A percentile compares a stretch with the other conserved stretches of the same genome.
Evolutionary conservation across 1,284 basidiomycete genomes (phyloP).

Genomic region (Spongispora temasekensis): DNA sequence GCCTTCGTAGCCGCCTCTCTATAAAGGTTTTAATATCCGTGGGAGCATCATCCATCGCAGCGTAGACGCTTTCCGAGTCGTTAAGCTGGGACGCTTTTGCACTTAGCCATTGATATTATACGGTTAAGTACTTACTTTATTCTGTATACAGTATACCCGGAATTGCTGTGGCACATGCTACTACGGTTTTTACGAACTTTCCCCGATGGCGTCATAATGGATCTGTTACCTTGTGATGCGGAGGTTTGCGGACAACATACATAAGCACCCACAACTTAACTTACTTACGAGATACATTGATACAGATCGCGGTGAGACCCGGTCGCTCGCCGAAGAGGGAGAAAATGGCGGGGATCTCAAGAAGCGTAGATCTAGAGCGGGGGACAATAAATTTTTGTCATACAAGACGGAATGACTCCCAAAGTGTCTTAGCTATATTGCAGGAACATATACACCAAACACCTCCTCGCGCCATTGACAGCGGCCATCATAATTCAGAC

Average conservation of each 20-base stretch:
- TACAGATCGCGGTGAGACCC: not conserved
- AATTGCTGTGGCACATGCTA: slow-evolving; percentile 10
- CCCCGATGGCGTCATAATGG: slow-evolving; percentile 4
- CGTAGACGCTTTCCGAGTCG: slow-evolving; percentile 16
- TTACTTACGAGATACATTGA: slow-evolving; percentile 9
- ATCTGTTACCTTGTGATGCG: slow-evolving; percentile 7
- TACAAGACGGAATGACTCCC: not conserved
- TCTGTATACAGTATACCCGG: slow-evolving; percentile 22
- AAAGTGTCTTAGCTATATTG: too few species aligned
- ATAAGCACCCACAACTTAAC: not conserved
- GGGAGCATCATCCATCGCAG: slow-evolving; percentile 24
- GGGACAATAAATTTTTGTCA: slow-evolving; percentile 10
- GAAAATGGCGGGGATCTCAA: slow-evolving; percentile 26
- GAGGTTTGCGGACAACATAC: slow-evolving; percentile 2
- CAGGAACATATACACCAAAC: too few species aligned
- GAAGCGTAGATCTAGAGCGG: slow-evolving; percentile 15
- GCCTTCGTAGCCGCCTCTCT: slow-evolving; percentile 25
- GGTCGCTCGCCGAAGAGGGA: slow-evolving; percentile 10
- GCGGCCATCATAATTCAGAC: slow-evolving; percentile 16
- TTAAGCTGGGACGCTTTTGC: slow-evolving; percentile 25
- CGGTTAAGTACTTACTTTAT: slow-evolving; percentile 16
- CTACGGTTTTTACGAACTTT: slow-evolving; percentile 5
- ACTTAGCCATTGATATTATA: slow-evolving; percentile 12
- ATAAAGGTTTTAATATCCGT: slow-evolving; percentile 9
- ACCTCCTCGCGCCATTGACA: too few species aligned